Conservation (phyloP, 2,329 filamentous ascomycete genomes). For the Pyricularia pennisetigena region DNA sequence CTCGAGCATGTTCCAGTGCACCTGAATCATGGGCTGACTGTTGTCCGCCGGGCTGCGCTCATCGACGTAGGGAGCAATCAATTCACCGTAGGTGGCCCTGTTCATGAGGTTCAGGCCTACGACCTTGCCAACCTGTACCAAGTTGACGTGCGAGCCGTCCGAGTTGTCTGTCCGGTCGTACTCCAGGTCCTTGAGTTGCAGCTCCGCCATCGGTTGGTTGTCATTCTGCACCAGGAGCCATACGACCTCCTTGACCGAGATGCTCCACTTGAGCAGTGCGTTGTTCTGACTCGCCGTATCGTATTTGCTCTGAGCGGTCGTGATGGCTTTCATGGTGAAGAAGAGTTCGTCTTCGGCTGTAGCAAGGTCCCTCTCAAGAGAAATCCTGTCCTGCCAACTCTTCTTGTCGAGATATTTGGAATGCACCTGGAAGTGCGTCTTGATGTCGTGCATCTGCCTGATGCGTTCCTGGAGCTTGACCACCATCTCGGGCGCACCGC, state of each 20-base stretch:
- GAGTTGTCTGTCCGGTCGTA: constrained; percentile 96
- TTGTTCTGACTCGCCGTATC: constrained; percentile 65
- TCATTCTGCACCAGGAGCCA: constrained; percentile 91
- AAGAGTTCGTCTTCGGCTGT: constrained; percentile 94
- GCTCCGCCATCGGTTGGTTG: constrained; percentile 80
- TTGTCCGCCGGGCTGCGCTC: constrained; percentile 42
- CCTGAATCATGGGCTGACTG: constrained; percentile 75
- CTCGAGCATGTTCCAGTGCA: constrained; percentile 98
- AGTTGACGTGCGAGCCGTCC: constrained; percentile 91
- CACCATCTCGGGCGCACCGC: constrained; percentile 89
- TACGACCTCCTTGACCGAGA: constrained; percentile 89
- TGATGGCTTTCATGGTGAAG: constrained; percentile 99
- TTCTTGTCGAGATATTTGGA: constrained; percentile 76
- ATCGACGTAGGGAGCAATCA: constrained; percentile 84
- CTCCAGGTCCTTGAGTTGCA: constrained; percentile 82
- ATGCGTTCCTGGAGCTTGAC: constrained; percentile 86
- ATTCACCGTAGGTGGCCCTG: constrained; percentile 88
- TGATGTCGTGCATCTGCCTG: constrained; percentile 89
- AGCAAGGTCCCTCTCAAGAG: constrained; percentile 82
- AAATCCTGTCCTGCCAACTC: constrained; percentile 82
- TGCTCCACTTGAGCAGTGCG: constrained; percentile 81
- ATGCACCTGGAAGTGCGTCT: constrained; percentile 90
- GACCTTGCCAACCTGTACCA: constrained; percentile 79
- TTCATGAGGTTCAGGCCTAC: constrained; percentile 82
- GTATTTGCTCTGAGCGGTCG: constrained; percentile 69